phyloP scores from a whole-genome alignment of 1,284 basidiomycete species.

The Phaffia rhodozyma region DNA sequence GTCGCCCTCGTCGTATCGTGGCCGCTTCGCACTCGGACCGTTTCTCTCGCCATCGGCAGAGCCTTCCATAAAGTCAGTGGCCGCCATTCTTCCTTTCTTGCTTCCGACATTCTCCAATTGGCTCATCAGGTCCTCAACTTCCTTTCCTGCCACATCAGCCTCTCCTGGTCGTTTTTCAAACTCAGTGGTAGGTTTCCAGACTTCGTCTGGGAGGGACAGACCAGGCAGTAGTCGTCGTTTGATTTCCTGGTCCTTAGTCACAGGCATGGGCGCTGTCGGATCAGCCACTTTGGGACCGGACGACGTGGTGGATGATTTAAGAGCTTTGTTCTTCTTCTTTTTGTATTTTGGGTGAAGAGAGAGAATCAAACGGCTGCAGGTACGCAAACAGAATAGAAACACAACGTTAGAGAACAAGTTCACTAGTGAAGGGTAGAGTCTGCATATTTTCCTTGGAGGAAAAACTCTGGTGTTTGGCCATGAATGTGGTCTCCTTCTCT shows the following conservation, averaged over 20 bases:
- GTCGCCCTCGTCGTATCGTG: slow-evolving; percentile 42
- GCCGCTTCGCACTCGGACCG: slow-evolving; percentile 47
- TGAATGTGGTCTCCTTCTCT: not conserved
- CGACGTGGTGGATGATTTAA: slow-evolving; percentile 27
- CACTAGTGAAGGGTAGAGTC: too few species aligned
- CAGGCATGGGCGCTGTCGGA: slow-evolving; percentile 29
- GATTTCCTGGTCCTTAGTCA: slow-evolving; percentile 52
- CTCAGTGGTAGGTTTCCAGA: slow-evolving; percentile 40
- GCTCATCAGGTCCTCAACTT: slow-evolving; percentile 76
- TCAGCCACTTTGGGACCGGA: slow-evolving; percentile 17
- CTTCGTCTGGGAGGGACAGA: slow-evolving; percentile 69
- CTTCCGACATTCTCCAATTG: slow-evolving; percentile 57
- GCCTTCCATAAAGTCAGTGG: slow-evolving; percentile 38
- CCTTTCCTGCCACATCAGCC: slow-evolving; percentile 50
- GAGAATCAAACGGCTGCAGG: slow-evolving; percentile 59
- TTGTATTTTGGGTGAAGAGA: slow-evolving; percentile 95
- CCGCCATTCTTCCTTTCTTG: slow-evolving; percentile 29
- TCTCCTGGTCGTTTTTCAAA: slow-evolving; percentile 38
- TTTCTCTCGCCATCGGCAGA: slow-evolving; percentile 26
- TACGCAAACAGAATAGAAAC: not conserved
- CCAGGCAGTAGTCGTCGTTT: slow-evolving; percentile 81
- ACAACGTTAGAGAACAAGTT: not conserved
- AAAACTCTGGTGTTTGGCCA: too few species aligned
- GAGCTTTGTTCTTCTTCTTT: slow-evolving; percentile 47
- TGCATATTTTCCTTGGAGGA: too few species aligned